phyloP scores from a whole-genome alignment of 192 early-diverging fungal genomes.

The Obelidium mucronatum region DNA sequence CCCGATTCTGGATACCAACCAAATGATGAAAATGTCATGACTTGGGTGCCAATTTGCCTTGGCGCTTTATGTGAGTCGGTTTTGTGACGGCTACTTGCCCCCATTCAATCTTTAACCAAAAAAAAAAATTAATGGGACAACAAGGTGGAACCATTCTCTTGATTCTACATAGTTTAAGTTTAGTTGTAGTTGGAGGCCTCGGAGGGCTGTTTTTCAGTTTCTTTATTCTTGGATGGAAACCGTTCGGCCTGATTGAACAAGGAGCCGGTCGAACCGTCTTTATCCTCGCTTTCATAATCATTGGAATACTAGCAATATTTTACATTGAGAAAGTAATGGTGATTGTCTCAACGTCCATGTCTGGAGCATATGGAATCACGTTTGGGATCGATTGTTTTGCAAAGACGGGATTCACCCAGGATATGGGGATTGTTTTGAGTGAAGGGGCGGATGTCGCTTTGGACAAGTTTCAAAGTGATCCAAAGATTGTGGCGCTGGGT shows the following conservation, averaged over 20 bases:
- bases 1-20: neutral
- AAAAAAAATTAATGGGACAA: too few relatives aligned
- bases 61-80: neutral
- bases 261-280: slow-evolving; percentile 60
- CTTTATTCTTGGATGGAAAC: too few relatives aligned
- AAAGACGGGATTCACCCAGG: slow-evolving; percentile 70
- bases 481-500: neutral
- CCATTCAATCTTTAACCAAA: neutral
- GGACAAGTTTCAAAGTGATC: neutral
- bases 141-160: too few relatives aligned
- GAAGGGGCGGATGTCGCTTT: neutral
- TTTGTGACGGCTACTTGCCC: neutral
- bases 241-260: too few relatives aligned
- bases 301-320: slow-evolving; percentile 68
- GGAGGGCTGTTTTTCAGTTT: too few relatives aligned
- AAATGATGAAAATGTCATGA: neutral
- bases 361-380: slow-evolving; percentile 79
- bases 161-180: too few relatives aligned
- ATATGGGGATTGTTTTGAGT: slow-evolving; percentile 41
- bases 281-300: slow-evolving; percentile 63
- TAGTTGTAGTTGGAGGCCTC: too few relatives aligned
- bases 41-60: neutral
- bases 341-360: slow-evolving; percentile 73
- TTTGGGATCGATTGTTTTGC: slow-evolving; percentile 81
- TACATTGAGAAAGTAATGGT: slow-evolving; percentile 66